Base-by-base conservation (phyloP, 2,329 filamentous ascomycete genomes). In the Penicillium capsulatum region DNA sequence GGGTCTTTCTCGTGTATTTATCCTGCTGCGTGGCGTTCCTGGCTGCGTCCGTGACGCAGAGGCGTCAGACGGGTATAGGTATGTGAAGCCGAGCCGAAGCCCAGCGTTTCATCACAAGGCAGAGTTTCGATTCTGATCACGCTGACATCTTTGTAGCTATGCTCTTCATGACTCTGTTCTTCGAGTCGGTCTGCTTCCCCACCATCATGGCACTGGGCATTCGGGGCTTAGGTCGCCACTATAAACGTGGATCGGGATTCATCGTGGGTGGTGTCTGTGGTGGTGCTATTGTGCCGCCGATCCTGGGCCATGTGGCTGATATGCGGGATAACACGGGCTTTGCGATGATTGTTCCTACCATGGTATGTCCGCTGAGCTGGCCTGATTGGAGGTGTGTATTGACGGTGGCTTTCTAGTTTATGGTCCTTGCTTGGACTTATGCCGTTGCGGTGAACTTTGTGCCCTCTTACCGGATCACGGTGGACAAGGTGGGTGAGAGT, bases 101-200 rank as follows among this genome's bases (percentile, higher is more conserved):
- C n/a, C n/a, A n/a, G n/a, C n/a, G n/a, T 22, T 9, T 22, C 19
- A 22, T 22, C 19, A 22, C 19, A 5, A 5, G 5, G 19, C 5
- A 22, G 19, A n/a, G n/a, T n/a, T n/a, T n/a, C n/a, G n/a, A n/a
- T n/a, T n/a, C n/a, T n/a, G n/a, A n/a, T n/a, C n/a, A n/a, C n/a
- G 7, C 22, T 24, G 22, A 24, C 22, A 24, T 24, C 22, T 11
- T 24, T 11, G 22, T 31, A 63, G 61, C 59, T 15, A 81, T 86
- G 48, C 68, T 85, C 2, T 71, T 82, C 27, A 54, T 90, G 17
- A 84, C 85, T 48, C 82, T 87, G 50, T 87, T 94, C 63, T 87
- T 86, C 56, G 86, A 91, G 61, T 85, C 83, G 0, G 86, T 88
- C 36, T 79, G 87, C 52, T 94, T 86, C 72, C 88, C 89, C 0